Evolutionary conservation across 1,284 basidiomycete genomes (phyloP), one percentile per base, ranked within the genome.

Genomic region (Ganoderma lingzhi): DNA sequence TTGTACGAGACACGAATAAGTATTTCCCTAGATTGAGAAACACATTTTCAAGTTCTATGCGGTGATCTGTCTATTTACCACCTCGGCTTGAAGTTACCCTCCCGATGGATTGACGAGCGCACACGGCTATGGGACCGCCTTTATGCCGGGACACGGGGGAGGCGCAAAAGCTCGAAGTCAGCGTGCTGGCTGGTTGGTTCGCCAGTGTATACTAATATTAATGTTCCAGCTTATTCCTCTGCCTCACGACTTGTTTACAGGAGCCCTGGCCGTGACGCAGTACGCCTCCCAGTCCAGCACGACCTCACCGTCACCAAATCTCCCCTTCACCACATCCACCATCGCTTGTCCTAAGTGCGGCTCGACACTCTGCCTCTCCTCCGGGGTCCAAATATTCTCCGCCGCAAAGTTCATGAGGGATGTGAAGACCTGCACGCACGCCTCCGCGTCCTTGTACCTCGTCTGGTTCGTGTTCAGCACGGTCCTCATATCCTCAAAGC

Each of bases 251-350:
- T 64, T 64, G 9, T 8, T 41, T 3, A 45, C 17, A n/a, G 62
- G 62, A 1, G 39, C 62, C 14, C 2, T 32, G 6, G 63, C 63
- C 3, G 41, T 64, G 23, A 64, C 28, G 23, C 53, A 64, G 17
- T 64, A 64, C 3, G 63, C 63, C 53, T 64, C 63, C 53, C 41
- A 64, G 19, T 37, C 32, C 63, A 64, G 19, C 41, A 44, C 63
- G 2, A 64, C 41, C 28, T 64, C 63, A 15, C 53, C 63, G 0
- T 64, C 63, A 9, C 63, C 63, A 12, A 64, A 55, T 39, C 28
- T 28, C n/a, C 30, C n/a, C 53, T 58, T 58, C 39, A 58, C 14
- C 63, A 15, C 63, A 28, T 41, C 53, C 53, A 44, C 8, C 14
- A 64, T 6, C 39, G 63, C 53, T 23, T 15, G 2, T 14, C 23